These are phyloP conservation scores for Peterozyma toletana DNA, from an alignment of 805 yeast species.

Conservation along the genomic window DNA sequence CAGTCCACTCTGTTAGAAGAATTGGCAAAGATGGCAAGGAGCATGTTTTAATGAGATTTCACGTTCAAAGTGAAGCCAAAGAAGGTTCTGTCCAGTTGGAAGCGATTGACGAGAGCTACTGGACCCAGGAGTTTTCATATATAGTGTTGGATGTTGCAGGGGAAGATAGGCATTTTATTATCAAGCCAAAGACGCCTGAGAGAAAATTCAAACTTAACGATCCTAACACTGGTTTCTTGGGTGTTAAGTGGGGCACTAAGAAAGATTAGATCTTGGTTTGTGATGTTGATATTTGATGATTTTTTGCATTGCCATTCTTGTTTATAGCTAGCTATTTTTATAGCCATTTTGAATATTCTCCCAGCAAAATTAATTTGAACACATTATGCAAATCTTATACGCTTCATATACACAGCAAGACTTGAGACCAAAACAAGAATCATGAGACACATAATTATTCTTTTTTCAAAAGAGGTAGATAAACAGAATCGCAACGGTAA, in stretches of 20 bases:
- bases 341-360: no score
- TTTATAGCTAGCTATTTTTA: no score
- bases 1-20: constrained; percentile 61
- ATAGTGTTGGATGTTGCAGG: constrained; percentile 74
- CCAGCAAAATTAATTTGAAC: no score
- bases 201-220: constrained; percentile 29
- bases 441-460: no score
- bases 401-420: no score
- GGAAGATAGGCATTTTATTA: constrained; percentile 56
- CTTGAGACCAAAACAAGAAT: no score
- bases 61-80: constrained; percentile 63
- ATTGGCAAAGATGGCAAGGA: constrained; percentile 73
- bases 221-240: constrained; percentile 56
- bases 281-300: no score
- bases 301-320: no score
- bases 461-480: no score
- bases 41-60: constrained; percentile 78
- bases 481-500: no score
- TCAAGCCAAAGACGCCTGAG: constrained; percentile 46
- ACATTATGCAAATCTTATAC: no score
- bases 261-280: constrained; percentile 25
- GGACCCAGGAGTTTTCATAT: constrained; percentile 63
- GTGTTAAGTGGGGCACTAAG: constrained; percentile 83
- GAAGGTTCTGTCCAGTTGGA: constrained; percentile 75
- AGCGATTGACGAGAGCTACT: constrained; percentile 62